Evolutionary conservation across 1,284 basidiomycete species (phyloP).

Genomic region (Tremellales sp.): DNA sequence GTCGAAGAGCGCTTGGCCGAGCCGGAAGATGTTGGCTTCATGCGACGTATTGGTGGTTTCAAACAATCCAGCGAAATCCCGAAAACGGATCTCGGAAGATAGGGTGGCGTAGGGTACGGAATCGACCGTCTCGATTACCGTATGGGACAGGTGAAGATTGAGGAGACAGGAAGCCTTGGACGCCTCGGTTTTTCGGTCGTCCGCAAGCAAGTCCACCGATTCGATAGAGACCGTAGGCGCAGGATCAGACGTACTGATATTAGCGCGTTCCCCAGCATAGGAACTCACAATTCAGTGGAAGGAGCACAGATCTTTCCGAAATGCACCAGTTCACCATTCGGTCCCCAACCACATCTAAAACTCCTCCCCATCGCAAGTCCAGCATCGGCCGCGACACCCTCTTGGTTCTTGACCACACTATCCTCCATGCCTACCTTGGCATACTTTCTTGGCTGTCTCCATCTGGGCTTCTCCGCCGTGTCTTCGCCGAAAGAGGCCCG

Average conservation of each 20-base stretch:
- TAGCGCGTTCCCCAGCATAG: background rate
- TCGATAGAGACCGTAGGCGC: conserved; percentile 31
- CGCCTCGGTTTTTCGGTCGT: conserved; percentile 46
- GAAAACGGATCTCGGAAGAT: conserved; percentile 64
- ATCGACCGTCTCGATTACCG: conserved; percentile 58
- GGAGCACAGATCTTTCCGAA: conserved; percentile 66
- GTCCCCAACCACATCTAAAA: conserved; percentile 88
- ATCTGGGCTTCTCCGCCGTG: conserved; percentile 59
- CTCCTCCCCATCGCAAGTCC: conserved; percentile 81
- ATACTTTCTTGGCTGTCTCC: conserved; percentile 49
- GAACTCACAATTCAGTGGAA: conserved; percentile 32
- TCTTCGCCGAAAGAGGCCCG: conserved; percentile 72
- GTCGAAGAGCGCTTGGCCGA: conserved; percentile 91
- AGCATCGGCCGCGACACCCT: conserved; percentile 69
- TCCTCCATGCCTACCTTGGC: conserved; percentile 30
- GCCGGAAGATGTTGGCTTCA: conserved; percentile 76
- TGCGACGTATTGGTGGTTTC: conserved; percentile 67
- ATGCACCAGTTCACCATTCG: conserved; percentile 71
- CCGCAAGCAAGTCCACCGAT: conserved; percentile 26
- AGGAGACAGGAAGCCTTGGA: conserved; percentile 64
- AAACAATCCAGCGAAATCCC: conserved; percentile 71
- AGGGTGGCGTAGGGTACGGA: conserved; percentile 61
- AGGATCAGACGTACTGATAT: conserved; percentile 22
- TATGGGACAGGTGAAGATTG: conserved; percentile 71
- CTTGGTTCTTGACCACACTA: conserved; percentile 52